Conservation (phyloP, 495 filamentous ascomycete genomes). For the Neurospora terricola region DNA sequence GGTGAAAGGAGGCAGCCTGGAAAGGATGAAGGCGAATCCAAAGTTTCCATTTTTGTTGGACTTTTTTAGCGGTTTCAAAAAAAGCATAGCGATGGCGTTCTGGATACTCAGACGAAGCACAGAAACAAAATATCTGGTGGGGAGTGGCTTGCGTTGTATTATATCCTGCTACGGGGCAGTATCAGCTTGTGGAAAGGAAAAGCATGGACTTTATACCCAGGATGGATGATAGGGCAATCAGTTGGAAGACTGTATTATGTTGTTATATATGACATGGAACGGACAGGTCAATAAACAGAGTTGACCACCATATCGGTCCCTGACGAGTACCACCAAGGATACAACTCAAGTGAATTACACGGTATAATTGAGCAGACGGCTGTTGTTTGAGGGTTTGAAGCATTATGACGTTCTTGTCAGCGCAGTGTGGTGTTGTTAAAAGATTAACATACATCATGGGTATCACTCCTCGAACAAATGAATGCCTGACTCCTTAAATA, state of each 20-base stretch:
- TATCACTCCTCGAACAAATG: not conserved
- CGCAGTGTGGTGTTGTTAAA: not conserved
- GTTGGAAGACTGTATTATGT: not conserved
- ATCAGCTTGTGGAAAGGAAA: not conserved
- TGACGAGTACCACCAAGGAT: too few species aligned
- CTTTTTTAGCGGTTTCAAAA: not conserved
- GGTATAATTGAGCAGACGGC: not conserved
- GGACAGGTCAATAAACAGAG: not conserved
- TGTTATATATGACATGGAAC: not conserved
- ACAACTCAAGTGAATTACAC: not conserved
- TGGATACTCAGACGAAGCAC: not conserved
- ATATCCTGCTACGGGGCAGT: not conserved
- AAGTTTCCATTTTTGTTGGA: not conserved
- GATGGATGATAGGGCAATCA: not conserved
- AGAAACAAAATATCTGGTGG: not conserved
- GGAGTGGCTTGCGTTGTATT: not conserved
- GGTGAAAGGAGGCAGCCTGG: not conserved
- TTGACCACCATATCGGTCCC: not conserved
- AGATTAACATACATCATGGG: not conserved
- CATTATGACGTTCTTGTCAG: not conserved
- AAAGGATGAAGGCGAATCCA: not conserved
- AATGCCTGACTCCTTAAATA: not conserved
- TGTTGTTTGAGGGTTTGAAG: not conserved
- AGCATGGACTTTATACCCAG: not conserved
- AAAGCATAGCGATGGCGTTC: slow-evolving; percentile 25